A percentile compares a stretch with the other conserved stretches of the same genome.
Conservation (phyloP, 176 grass and related monocot species). For the Oryza glaberrima region DNA sequence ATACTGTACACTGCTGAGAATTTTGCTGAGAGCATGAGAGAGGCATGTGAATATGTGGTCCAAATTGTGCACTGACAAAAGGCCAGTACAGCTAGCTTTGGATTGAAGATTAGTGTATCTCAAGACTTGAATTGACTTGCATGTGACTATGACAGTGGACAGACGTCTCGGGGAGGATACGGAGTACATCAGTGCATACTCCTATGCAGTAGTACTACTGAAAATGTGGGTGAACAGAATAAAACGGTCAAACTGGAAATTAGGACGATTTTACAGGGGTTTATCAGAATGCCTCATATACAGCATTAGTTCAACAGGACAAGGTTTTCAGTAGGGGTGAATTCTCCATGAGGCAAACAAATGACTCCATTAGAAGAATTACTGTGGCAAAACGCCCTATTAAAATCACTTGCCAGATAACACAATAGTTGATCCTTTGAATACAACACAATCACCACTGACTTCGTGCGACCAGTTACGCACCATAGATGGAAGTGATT, state of each 20-base stretch:
- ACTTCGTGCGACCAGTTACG: not conserved
- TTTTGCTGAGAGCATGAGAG: no score
- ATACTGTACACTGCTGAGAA: not conserved
- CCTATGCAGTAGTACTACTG: no score
- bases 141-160: slow-evolving; percentile 19
- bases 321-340: not conserved
- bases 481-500: not conserved
- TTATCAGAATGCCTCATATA: no score
- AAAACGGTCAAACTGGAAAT: no score
- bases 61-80: slow-evolving; percentile 15
- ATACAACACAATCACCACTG: not conserved
- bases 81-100: slow-evolving; percentile 15
- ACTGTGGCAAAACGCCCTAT: not conserved
- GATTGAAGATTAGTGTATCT: slow-evolving; percentile 37
- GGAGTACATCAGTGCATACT: not conserved
- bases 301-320: not conserved
- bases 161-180: not conserved
- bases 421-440: not conserved
- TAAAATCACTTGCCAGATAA: not conserved
- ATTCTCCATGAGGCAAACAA: no score
- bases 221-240: no score
- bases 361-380: not conserved
- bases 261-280: no score
- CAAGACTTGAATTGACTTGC: not conserved
- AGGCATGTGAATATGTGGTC: slow-evolving; percentile 36